Base-by-base conservation (phyloP, 768 basidiomycete genomes). In the Phanerochaete carnosa region DNA sequence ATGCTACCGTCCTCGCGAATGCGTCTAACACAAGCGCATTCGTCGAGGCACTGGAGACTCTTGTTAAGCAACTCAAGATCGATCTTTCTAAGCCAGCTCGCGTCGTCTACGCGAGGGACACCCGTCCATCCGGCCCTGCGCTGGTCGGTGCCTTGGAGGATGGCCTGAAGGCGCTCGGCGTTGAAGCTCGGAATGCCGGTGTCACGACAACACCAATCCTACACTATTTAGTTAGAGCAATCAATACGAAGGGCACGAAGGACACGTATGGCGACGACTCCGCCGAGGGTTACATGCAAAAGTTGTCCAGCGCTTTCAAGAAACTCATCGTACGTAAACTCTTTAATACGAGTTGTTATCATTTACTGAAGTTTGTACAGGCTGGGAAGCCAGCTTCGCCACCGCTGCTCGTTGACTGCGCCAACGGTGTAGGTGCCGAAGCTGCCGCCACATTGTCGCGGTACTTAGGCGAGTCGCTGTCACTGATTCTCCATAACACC, bases 391-490 rank as follows among this genome's bases (percentile, higher is more conserved):
- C 77, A 45, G 74, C 78, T 55, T 74, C 81, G 12, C 73, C 81
- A 16, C 83, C 87, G 37, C 69, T 99, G 50, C 72, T 90, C n/a
- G 80, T 99, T 45, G 97, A 99, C 73, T 98, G 97, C 71, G 97
- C 97, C n/a, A 98, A 99, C 71, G 97, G 97, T 28, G 97, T 99
- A 25, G 97, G 97, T 50, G 85, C 90, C 16, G 76, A 80, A 7
- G 87, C 90, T 39, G 86, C 92, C 13, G 76, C 77, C 33, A 83
- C 81, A 45, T 76, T 98, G 39, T 69, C 78, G 3, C 74, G 81
- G 57, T 79, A 84, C 56, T 82, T 97, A 25, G 83, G 81, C 19
- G 78, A 78, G 26, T 79, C 76, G 7, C 73, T 98, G 30, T 79
- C 83, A 26, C 69, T 98, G 49, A 74, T 83, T 60, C 76, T 93